A percentile compares a stretch with the other conserved stretches of the same genome.
Conservation (phyloP, 805 yeast species). For the Ogataea polymorpha region DNA sequence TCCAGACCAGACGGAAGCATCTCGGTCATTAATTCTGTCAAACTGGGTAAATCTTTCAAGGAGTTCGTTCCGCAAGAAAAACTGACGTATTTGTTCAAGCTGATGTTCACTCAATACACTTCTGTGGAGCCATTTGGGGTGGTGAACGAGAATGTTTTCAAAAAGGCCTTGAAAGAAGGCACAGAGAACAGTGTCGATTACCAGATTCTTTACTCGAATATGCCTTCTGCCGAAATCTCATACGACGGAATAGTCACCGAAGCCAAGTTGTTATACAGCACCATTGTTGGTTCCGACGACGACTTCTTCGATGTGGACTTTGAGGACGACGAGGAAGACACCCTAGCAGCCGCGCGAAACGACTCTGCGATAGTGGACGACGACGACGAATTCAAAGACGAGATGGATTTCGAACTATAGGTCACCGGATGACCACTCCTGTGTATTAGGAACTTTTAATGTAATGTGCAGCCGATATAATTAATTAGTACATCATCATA, state of each 20-base stretch:
- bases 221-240: conserved; percentile 83
- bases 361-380: conserved; percentile 39
- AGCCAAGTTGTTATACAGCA: conserved; percentile 68
- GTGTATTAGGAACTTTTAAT: background rate
- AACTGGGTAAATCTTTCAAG: conserved; percentile 80
- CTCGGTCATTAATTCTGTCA: conserved; percentile 73
- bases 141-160: conserved; percentile 41
- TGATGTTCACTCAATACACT: conserved; percentile 58
- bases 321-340: conserved; percentile 82
- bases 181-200: conserved; percentile 38
- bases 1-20: conserved; percentile 52
- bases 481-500: conserved; percentile 5
- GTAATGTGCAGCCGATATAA: conserved; percentile 1
- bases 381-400: conserved; percentile 34
- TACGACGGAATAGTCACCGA: conserved; percentile 89
- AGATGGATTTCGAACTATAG: conserved; percentile 37
- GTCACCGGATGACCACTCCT: conserved; percentile 5
- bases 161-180: conserved; percentile 26
- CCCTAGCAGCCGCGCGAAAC: conserved; percentile 10
- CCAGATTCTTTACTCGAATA: conserved; percentile 46
- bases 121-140: conserved; percentile 56
- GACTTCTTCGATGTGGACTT: conserved; percentile 96
- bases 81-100: conserved; percentile 56
- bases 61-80: conserved; percentile 81
- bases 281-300: conserved; percentile 88